phyloP scores from a whole-genome alignment of 2,329 filamentous ascomycete genomes.

The Phoma herbarum region DNA sequence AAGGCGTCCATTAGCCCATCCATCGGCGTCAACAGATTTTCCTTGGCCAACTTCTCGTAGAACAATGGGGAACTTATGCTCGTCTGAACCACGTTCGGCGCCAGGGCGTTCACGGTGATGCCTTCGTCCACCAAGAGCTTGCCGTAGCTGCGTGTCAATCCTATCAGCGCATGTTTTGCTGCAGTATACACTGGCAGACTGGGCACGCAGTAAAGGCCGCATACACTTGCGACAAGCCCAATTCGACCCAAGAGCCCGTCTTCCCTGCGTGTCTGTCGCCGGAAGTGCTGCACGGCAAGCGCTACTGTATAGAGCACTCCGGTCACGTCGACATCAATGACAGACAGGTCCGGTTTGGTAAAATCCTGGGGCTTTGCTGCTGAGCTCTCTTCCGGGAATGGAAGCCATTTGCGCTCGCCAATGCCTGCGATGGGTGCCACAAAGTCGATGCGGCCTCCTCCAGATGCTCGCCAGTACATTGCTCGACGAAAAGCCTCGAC shows the following conservation, averaged over 20 bases:
- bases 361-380: conserved; percentile 33
- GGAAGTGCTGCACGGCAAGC: conserved; percentile 56
- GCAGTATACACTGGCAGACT: conserved; percentile 56
- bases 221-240: conserved; percentile 51
- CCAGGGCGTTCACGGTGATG: conserved; percentile 56
- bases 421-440: conserved; percentile 55
- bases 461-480: conserved; percentile 31
- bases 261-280: conserved; percentile 48
- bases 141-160: conserved; percentile 54
- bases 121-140: conserved; percentile 51
- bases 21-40: conserved; percentile 52
- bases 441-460: conserved; percentile 52
- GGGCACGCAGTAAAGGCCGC: conserved; percentile 55
- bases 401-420: conserved; percentile 51
- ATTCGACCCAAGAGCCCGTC: conserved; percentile 49
- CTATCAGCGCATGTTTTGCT: conserved; percentile 53
- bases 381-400: conserved; percentile 28
- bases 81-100: conserved; percentile 54
- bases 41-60: conserved; percentile 50
- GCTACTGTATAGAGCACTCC: conserved; percentile 55
- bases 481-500: conserved; percentile 49
- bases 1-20: conserved; percentile 54
- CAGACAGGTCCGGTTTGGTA: conserved; percentile 51
- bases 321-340: conserved; percentile 54
- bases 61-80: conserved; percentile 50